Evolutionary conservation across 352 stramenopile species (phyloP).

Genomic region (Hyaloperonospora arabidopsidis): DNA sequence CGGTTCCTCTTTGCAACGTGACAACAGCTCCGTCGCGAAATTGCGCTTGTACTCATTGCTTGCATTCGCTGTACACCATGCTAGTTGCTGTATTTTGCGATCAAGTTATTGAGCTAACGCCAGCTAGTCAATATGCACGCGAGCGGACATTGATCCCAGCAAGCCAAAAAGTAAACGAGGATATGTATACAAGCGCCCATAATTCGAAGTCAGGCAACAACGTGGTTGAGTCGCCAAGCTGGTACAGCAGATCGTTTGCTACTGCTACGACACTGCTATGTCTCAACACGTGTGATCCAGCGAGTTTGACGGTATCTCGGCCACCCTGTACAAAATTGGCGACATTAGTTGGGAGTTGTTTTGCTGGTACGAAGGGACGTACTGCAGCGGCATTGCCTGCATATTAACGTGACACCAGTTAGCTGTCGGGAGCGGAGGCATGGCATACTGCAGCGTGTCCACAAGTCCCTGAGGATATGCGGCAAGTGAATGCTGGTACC

Average conservation of each 20-base stretch:
- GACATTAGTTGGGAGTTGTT: conserved; percentile 26
- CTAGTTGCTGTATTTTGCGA: conserved; percentile 29
- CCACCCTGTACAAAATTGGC: conserved; percentile 32
- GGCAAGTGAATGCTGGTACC: conserved; percentile 28
- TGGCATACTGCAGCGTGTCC: conserved; percentile 21
- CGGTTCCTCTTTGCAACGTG: conserved; percentile 86
- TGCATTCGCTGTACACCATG: conserved; percentile 20
- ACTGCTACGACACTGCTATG: conserved; percentile 11
- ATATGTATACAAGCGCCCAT: conserved; percentile 25
- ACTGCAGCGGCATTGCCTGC: conserved; percentile 22
- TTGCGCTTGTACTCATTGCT: background rate
- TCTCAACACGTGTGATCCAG: conserved; percentile 27
- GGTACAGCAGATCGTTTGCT: conserved; percentile 12
- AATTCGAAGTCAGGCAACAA: conserved; percentile 20
- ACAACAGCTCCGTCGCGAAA: conserved; percentile 6
- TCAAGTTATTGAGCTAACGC: conserved; percentile 16
- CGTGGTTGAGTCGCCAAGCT: conserved; percentile 10
- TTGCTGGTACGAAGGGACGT: conserved; percentile 29
- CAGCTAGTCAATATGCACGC: conserved; percentile 20
- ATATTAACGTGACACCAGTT: conserved; percentile 20
- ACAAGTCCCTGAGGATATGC: conserved; percentile 28
- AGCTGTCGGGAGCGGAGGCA: conserved; percentile 23
- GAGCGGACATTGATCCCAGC: conserved; percentile 18
- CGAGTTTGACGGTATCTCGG: conserved; percentile 22
- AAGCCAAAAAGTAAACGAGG: conserved; percentile 34